A percentile compares a stretch with the other conserved stretches of the same genome.
Conservation (phyloP, 1,139 yeast genomes). For the Meyerozyma guilliermondii region DNA sequence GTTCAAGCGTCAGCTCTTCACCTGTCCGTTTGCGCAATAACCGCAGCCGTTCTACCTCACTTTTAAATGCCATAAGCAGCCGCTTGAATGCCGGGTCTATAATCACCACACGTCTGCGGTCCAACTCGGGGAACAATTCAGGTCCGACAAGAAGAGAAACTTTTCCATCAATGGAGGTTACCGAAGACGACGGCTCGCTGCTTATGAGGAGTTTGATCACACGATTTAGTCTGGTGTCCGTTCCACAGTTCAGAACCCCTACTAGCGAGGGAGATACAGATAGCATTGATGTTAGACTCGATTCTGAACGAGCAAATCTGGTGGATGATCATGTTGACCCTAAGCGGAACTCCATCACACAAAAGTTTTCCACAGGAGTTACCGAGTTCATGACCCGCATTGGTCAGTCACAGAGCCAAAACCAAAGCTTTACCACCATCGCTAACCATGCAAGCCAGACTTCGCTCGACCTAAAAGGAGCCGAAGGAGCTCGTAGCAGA, state of each 20-base stretch:
- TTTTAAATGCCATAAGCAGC: slow-evolving; percentile 32
- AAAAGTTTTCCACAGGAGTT: slow-evolving; percentile 37
- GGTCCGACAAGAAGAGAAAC: slow-evolving; percentile 3
- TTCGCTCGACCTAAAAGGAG: slow-evolving; percentile 13
- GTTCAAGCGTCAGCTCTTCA: not conserved
- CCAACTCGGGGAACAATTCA: slow-evolving; percentile 6
- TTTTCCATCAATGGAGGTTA: slow-evolving; percentile 2
- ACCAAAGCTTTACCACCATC: slow-evolving; percentile 19
- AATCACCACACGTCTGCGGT: slow-evolving; percentile 7
- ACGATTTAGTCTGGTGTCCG: not conserved
- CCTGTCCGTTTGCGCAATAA: not conserved
- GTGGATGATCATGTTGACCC: slow-evolving; percentile 1
- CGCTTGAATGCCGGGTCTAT: slow-evolving; percentile 20
- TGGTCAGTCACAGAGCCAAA: slow-evolving; percentile 10
- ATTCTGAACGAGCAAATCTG: not conserved
- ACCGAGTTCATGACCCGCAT: slow-evolving; percentile 41
- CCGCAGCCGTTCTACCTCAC: slow-evolving; percentile 13
- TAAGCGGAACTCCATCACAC: slow-evolving; percentile 32
- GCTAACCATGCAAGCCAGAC: slow-evolving; percentile 8
- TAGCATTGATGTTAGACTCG: not conserved
- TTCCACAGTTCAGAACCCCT: not conserved
- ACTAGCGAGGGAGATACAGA: not conserved
- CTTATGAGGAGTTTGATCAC: not conserved
- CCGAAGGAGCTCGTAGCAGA: slow-evolving; percentile 27
- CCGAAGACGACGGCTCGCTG: not conserved